Conservation (phyloP, 345 rosid species). For the Angophora floribunda region DNA sequence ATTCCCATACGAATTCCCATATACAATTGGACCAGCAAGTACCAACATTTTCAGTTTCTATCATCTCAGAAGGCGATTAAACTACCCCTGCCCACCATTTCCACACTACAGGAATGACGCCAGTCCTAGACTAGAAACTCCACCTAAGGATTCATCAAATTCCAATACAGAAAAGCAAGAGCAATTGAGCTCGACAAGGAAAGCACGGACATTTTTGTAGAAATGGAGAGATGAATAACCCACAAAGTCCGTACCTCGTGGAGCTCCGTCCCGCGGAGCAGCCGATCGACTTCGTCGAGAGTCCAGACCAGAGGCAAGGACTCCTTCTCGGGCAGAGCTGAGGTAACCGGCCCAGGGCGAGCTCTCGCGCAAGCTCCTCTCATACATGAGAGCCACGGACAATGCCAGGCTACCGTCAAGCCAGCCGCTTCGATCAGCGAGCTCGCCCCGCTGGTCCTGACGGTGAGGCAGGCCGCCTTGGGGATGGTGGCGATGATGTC, state of each 20-base stretch:
- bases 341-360: constrained; percentile 84
- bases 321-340: constrained; percentile 49
- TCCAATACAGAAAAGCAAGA: neutral
- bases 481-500: constrained; percentile 70
- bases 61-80: neutral
- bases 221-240: neutral
- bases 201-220: neutral
- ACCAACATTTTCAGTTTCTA: neutral
- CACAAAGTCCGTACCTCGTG: constrained; percentile 38
- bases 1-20: neutral
- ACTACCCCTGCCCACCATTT: neutral
- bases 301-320: constrained; percentile 69
- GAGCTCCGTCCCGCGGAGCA: constrained; percentile 78
- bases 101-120: neutral
- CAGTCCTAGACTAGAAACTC: neutral
- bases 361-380: constrained; percentile 48
- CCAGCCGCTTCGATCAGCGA: constrained; percentile 45
- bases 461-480: constrained; percentile 71
- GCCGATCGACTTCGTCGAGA: constrained; percentile 38
- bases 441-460: constrained; percentile 49
- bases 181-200: neutral
- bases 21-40: neutral
- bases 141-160: neutral
- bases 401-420: constrained; percentile 58
- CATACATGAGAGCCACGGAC: constrained; percentile 75